phyloP scores from a whole-genome alignment of 805 yeast genomes.

The Candida alai region DNA sequence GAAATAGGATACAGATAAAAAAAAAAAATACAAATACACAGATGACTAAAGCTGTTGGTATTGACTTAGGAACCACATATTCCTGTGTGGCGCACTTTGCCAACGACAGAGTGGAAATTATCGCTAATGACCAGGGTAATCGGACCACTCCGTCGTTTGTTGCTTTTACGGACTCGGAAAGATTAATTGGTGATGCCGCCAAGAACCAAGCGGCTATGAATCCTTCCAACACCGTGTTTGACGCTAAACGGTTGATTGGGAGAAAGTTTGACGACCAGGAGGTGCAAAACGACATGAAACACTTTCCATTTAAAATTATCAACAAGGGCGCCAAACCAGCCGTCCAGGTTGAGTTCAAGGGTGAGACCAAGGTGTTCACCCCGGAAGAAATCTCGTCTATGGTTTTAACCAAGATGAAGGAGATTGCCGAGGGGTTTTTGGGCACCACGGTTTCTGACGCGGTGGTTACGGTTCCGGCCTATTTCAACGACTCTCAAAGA shows the following conservation, averaged over 20 bases:
- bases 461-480: conserved; percentile 42
- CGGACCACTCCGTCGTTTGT: conserved; percentile 97
- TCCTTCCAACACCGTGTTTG: conserved; percentile 90
- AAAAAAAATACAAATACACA: conserved; percentile 1
- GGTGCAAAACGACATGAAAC: conserved; percentile 76
- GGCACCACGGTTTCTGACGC: conserved; percentile 70
- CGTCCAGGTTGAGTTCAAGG: conserved; percentile 83
- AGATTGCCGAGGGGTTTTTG: conserved; percentile 86
- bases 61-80: conserved; percentile 96
- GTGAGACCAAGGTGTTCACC: conserved; percentile 80
- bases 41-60: conserved; percentile 56
- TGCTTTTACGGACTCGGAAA: conserved; percentile 92
- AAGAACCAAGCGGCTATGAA: conserved; percentile 98
- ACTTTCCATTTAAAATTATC: conserved; percentile 81
- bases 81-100: conserved; percentile 80
- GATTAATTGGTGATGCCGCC: conserved; percentile 96
- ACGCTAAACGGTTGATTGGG: conserved; percentile 93
- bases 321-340: conserved; percentile 83
- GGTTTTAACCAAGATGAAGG: conserved; percentile 90
- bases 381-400: conserved; percentile 95
- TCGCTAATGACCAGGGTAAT: conserved; percentile 98
- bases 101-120: conserved; percentile 87
- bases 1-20: too few species aligned
- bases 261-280: conserved; percentile 73
- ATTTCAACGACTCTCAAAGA: conserved; percentile 42